Base-by-base conservation (phyloP, 1,284 basidiomycete genomes). In the Naganishia liquefaciens region DNA sequence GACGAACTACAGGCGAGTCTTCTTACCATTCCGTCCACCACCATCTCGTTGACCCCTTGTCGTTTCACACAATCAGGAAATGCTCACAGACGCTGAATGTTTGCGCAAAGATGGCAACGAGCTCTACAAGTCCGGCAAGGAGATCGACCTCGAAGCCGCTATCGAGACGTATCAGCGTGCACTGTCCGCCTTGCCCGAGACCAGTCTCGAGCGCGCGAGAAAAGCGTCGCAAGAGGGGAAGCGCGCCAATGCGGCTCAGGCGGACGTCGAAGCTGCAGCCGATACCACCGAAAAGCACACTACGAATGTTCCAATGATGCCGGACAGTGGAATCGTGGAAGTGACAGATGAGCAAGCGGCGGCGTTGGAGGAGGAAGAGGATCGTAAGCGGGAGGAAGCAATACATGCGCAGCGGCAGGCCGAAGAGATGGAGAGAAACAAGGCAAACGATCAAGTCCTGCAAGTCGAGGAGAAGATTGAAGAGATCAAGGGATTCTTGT, bases 401-500 rank as follows among this genome's bases (percentile, higher is more conserved):
- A 21, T 11, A 25, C 30, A 17, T 13, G 6, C 9, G 6, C 17
- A 23, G 13, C 10, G 40, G 13, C 30, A 47, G 5, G 25, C 27
- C 27, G n/a, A 46, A n/a, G 51, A 53, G 10, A 21, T n/a, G 3
- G 51, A 33, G 51, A 5, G 11, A n/a, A 19, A 21, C 19, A 30
- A 54, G 49, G 27, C 33, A 10, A 43, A 27, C 19, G 44, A 53
- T 13, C 23, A 49, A 25, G 28, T 54, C n/a, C 21, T n/a, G 23
- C 19, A 50, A 9, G 13, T 64, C 13, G 54, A 64, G 42, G 30
- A 27, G 27, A 75, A 76, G 64, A 71, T 71, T 21, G 77, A 77
- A 39, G 77, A 80, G 46, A 76, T 79, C 57, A 77, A 76, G 5
- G 68, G 76, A 66, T 78, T 77, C n/a, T 64, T 80, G 58, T 70